Evolutionary conservation across 352 stramenopile species (phyloP).

Genomic region (Pythium oligandrum): DNA sequence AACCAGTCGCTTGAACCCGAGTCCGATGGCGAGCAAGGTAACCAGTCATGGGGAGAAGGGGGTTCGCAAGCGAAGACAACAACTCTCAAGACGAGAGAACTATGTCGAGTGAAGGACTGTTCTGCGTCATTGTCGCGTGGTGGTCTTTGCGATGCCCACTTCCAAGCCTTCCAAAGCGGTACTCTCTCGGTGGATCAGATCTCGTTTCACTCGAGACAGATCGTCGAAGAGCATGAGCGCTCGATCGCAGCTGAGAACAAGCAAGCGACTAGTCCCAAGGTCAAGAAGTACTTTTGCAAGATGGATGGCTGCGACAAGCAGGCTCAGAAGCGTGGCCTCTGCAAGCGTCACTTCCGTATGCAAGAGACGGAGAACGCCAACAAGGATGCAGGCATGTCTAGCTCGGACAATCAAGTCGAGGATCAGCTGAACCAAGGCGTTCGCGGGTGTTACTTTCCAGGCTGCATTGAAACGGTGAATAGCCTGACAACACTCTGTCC

Average conservation of each 20-base stretch:
- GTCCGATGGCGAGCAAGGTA: conserved; percentile 15
- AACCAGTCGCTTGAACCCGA: conserved; percentile 15
- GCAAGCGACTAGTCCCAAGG: conserved; percentile 12
- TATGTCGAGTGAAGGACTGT: conserved; percentile 46
- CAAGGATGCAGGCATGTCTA: neutral
- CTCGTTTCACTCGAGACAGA: conserved; percentile 34
- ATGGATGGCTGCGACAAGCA: conserved; percentile 56
- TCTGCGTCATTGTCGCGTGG: conserved; percentile 16
- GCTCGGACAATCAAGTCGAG: conserved; percentile 10
- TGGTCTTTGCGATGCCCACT: conserved; percentile 43
- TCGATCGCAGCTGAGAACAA: conserved; percentile 10
- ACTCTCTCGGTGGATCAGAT: conserved; percentile 59
- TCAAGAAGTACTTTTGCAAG: conserved; percentile 71
- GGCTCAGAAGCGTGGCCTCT: conserved; percentile 54
- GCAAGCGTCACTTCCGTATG: conserved; percentile 57
- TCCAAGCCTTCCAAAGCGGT: conserved; percentile 42
- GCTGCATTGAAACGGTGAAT: conserved; percentile 28
- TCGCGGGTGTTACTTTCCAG: conserved; percentile 32
- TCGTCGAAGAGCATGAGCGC: conserved; percentile 17
- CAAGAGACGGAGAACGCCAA: conserved; percentile 16
- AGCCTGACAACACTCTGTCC: conserved; percentile 31
- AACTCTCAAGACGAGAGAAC: neutral
- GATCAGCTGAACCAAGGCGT: conserved; percentile 7
- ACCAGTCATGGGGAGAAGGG: conserved; percentile 16
- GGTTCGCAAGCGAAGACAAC: conserved; percentile 11